Base-by-base conservation (phyloP, 2,329 filamentous ascomycete genomes). In the Arthrobotrys entomopaga region DNA sequence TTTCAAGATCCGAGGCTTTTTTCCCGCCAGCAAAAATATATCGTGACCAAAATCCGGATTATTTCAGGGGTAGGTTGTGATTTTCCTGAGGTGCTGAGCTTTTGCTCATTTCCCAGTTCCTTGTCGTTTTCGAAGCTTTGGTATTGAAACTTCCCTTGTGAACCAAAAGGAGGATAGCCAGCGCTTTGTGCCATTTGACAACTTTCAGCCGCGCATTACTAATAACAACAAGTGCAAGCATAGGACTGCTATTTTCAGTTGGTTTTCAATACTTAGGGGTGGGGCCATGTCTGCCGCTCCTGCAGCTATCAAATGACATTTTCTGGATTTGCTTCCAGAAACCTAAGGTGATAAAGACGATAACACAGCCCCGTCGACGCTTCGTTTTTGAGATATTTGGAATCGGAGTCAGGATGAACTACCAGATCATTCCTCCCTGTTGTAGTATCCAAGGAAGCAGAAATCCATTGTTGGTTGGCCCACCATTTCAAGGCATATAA, bases 161-260 rank as follows among this genome's bases (percentile, higher is more conserved):
- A 16, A 26, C 58, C 34, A 13, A 52, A 46, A 56, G 34, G 43
- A 57, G 43, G 7, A 60, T 49, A 60, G 43, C 42, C 15, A 48
- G 5, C 16, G 29, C 34, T 52, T 63, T 67, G 22, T 29, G 22
- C 56, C 24, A 46, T 34, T 34, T 34, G 20, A 10, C 40, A 52
- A 38, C 19, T 70, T 70, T 64, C 65, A 70, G 58, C 65, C 65
- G 65, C 58, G 42, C 49, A 16, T 60, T 67, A 60, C 46, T 54
- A 67, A 60, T 22, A 67, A 38, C 56, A 60, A 54, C 38, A 40
- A 42, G 20, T 20, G n/a, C 26, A 13, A 56, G 49, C 49, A 40
- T 61, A 26, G 16, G 48, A 34, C 38, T 70, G 16, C 65, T 63
- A 70, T 70, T 70, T 67, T 70, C 65, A 63, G 57, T 70, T 49